A percentile compares a stretch with the other conserved stretches of the same genome.
phyloP scores from a whole-genome alignment of 2,329 filamentous ascomycete genomes.

The Xylariales sp. region DNA sequence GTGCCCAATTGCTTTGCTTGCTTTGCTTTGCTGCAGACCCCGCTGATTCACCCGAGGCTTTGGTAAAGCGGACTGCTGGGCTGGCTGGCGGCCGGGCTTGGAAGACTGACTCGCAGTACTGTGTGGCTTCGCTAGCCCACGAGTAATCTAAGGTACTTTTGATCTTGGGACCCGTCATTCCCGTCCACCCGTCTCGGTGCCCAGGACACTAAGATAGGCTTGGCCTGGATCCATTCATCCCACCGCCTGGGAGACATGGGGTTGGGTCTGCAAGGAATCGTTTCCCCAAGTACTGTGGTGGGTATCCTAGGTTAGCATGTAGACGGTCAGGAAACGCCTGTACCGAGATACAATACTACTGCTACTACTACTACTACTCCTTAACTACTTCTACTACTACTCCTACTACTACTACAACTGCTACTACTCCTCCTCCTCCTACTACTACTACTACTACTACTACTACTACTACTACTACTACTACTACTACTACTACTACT shows the following conservation, averaged over 20 bases:
- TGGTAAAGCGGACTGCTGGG: neutral
- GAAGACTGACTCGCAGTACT: neutral
- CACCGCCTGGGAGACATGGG: slow-evolving; percentile 3
- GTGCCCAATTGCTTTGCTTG: no score
- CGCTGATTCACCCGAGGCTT: neutral
- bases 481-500: no score
- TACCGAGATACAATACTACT: neutral
- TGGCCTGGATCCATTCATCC: neutral
- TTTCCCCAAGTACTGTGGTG: neutral
- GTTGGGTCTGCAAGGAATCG: neutral
- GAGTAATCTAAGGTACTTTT: no score
- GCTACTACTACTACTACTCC: neutral
- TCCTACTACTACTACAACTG: neutral
- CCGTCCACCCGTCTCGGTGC: slow-evolving; percentile 4
- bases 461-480: no score
- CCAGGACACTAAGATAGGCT: neutral
- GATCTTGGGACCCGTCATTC: slow-evolving; percentile 6
- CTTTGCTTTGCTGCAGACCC: no score
- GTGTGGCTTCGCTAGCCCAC: no score
- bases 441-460: no score
- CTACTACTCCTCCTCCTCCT: no score
- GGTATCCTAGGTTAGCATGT: neutral
- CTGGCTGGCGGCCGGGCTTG: no score
- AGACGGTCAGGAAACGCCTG: neutral
- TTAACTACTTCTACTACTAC: neutral